Evolutionary conservation across 345 rosid species (phyloP).

Genomic region (Gossypium raimondii): DNA sequence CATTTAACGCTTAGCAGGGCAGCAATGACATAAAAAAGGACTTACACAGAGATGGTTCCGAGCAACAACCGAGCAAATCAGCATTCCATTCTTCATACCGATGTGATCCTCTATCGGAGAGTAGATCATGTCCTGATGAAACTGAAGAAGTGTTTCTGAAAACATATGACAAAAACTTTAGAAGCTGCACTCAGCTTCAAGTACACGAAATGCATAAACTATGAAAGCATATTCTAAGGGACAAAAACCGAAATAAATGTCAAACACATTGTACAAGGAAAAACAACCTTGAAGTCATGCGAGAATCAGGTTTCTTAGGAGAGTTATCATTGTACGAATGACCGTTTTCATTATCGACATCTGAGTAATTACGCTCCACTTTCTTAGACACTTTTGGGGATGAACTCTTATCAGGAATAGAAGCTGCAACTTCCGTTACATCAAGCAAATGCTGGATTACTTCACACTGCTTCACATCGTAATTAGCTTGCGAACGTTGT

Average conservation of each 20-base stretch:
- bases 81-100: conserved; percentile 79
- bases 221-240: background rate
- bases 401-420: background rate
- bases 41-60: conserved; percentile 89
- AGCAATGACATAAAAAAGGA: conserved; percentile 17
- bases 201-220: background rate
- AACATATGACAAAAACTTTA: conserved; percentile 22
- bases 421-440: conserved; percentile 48
- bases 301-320: conserved; percentile 43
- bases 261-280: background rate
- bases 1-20: background rate
- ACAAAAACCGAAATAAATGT: background rate
- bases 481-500: conserved; percentile 75
- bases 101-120: conserved; percentile 50
- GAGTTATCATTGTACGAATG: conserved; percentile 42
- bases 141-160: conserved; percentile 65
- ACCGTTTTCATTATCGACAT: conserved; percentile 33
- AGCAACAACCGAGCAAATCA: conserved; percentile 94
- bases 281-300: conserved; percentile 62
- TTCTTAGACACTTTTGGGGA: conserved; percentile 8
- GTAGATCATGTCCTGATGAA: conserved; percentile 69
- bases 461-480: conserved; percentile 82
- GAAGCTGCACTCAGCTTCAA: conserved; percentile 3
- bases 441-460: conserved; percentile 86
- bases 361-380: background rate